A percentile compares a stretch with the other conserved stretches of the same genome.
Evolutionary conservation across 345 rosid genomes (phyloP).

Genomic region (Camelina neglecta): DNA sequence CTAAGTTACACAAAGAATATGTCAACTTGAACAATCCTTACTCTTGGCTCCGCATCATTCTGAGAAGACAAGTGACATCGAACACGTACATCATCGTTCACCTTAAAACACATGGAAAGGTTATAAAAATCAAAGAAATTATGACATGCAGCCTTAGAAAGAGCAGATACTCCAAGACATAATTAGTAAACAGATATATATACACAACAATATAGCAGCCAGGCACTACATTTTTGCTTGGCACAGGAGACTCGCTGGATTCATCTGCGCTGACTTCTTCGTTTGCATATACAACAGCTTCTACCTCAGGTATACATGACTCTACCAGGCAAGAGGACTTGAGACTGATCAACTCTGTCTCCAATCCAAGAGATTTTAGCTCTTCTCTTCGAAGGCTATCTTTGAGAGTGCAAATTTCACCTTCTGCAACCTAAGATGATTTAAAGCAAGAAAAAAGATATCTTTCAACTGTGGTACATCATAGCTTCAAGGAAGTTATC

Average conservation of each 20-base stretch:
- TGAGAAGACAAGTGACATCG: conserved; percentile 13
- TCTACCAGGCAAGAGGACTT: conserved; percentile 53
- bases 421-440: conserved; percentile 66
- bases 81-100: conserved; percentile 25
- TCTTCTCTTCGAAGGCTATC: conserved; percentile 60
- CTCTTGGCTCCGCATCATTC: conserved; percentile 24
- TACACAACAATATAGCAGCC: background rate
- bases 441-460: background rate
- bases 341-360: conserved; percentile 55
- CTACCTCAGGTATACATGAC: conserved; percentile 33
- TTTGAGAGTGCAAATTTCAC: conserved; percentile 56
- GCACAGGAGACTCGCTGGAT: conserved; percentile 24
- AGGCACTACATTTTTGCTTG: conserved; percentile 11
- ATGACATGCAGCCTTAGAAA: background rate
- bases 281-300: conserved; percentile 35
- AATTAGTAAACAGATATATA: conserved; percentile 3
- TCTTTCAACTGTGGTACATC: background rate
- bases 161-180: background rate
- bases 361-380: conserved; percentile 54
- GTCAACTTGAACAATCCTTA: conserved; percentile 24
- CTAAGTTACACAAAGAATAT: background rate
- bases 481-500: conserved; percentile 1
- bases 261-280: conserved; percentile 19
- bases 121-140: background rate
- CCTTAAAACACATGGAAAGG: conserved; percentile 23